These are phyloP conservation scores for Hemileccinum impolitum DNA, from an alignment of 768 basidiomycete species.

Conservation along the genomic window DNA sequence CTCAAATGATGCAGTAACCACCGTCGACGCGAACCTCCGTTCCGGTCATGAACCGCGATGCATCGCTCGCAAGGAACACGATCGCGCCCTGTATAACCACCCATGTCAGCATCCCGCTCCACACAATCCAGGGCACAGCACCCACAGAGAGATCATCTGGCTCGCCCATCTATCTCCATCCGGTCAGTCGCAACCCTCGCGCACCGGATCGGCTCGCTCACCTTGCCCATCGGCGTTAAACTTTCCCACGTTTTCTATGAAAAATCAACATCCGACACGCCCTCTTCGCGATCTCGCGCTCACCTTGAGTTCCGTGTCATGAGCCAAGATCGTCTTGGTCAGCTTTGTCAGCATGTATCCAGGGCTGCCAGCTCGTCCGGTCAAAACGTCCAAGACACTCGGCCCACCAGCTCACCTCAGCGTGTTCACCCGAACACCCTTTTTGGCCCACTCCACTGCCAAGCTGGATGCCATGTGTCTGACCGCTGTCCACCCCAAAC, in stretches of 20 bases:
- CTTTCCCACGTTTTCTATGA: constrained; percentile 79
- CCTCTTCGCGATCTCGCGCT: not conserved
- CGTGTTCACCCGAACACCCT: constrained; percentile 82
- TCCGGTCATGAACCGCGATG: constrained; percentile 88
- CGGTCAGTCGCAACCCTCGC: constrained; percentile 5
- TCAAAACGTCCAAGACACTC: not conserved
- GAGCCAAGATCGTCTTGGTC: constrained; percentile 76
- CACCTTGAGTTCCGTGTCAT: constrained; percentile 74
- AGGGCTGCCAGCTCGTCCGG: constrained; percentile 46
- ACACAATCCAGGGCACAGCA: constrained; percentile 4
- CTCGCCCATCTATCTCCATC: constrained; percentile 69
- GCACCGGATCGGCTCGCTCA: constrained; percentile 29
- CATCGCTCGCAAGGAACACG: constrained; percentile 88
- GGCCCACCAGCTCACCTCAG: constrained; percentile 48
- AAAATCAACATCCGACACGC: not conserved
- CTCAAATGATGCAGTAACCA: constrained; percentile 74
- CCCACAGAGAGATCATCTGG: constrained; percentile 85
- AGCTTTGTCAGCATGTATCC: constrained; percentile 95
- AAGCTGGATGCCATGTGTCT: constrained; percentile 91
- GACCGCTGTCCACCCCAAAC: constrained; percentile 63
- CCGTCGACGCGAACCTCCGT: constrained; percentile 84
- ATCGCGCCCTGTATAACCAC: constrained; percentile 64
- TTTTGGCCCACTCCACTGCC: constrained; percentile 94
- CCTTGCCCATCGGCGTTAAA: constrained; percentile 83
- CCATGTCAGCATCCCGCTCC: not conserved